Evolutionary conservation across 305 asterid genomes (phyloP), one percentile per base, ranked within the genome.

Genomic region (Fraxinus albicans): DNA sequence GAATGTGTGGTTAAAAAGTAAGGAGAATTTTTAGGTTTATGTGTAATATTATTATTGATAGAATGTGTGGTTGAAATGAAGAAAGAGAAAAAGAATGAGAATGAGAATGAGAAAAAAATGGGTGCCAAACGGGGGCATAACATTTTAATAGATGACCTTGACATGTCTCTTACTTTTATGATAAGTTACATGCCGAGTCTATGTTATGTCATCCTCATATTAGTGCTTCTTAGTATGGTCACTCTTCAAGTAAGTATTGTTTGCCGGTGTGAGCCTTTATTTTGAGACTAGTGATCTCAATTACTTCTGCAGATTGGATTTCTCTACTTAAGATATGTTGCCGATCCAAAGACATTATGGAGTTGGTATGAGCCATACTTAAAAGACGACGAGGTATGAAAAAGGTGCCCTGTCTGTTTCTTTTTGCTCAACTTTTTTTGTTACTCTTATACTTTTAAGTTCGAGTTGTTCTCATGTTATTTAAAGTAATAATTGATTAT

Each of bases 301-400:
- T 25, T 77, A 29, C 80, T 80, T 86, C 86, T 88, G 86, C 90
- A 96, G 99, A 29, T 96, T 87, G 98, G 99, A 10, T 96, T 96
- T 90, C 94, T 96, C n/a, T 96, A 96, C 85, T 86, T 96, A 67
- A 89, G 99, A 84, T 96, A 96, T 86, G 91, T 86, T 85, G 97
- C 95, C 67, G 99, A 96, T 88, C 92, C 98, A 60, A 96, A 96
- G 94, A 91, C 97, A 76, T 86, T 94, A 80, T 94, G 98, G 99
- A 81, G 89, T 92, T 96, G 98, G 99, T 96, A 89, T 38, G 98
- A 94, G 84, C 98, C 98, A 44, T 96, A 92, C 90, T 88, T 96
- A 79, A 94, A 85, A 90, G 98, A 96, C 87, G 99, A 93, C 73
- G 99, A 96, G 99, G 99, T 96, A 91, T 86, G 74, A 27, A 79